These are phyloP conservation scores for Lichtheimia hyalospora DNA, from an alignment of 371 early-diverging fungal genomes.

Conservation along the genomic window DNA sequence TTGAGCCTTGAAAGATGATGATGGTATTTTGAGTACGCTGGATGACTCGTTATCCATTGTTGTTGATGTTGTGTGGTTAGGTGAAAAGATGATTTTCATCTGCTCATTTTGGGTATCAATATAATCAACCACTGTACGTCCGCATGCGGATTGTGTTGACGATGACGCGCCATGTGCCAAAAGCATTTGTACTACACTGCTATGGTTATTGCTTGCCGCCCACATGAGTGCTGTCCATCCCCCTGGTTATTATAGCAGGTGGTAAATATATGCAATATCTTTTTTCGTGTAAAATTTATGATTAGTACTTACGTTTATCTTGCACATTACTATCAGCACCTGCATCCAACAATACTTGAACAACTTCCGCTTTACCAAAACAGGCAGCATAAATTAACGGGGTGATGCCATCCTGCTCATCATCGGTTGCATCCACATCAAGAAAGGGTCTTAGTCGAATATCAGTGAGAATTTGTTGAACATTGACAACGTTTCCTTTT, in stretches of 20 bases:
- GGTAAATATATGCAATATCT: no score
- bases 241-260: slow-evolving; percentile 33
- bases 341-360: slow-evolving; percentile 59
- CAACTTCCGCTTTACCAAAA: slow-evolving; percentile 74
- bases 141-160: slow-evolving; percentile 63
- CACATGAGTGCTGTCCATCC: slow-evolving; percentile 96
- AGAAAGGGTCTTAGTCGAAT: slow-evolving; percentile 56
- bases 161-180: slow-evolving; percentile 78
- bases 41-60: not conserved
- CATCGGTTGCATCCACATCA: slow-evolving; percentile 74
- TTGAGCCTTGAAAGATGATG: not conserved
- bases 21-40: not conserved
- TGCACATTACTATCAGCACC: slow-evolving; percentile 72
- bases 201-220: slow-evolving; percentile 88
- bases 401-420: slow-evolving; percentile 65
- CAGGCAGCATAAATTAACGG: slow-evolving; percentile 83
- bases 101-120: slow-evolving; percentile 57
- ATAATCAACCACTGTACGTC: slow-evolving; percentile 78
- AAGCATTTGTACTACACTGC: slow-evolving; percentile 67
- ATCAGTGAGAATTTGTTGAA: slow-evolving; percentile 62
- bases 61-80: not conserved
- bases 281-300: no score
- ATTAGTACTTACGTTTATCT: slow-evolving; percentile 72
- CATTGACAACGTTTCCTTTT: slow-evolving; percentile 91
- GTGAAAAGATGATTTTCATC: slow-evolving; percentile 47